phyloP scores from a whole-genome alignment of 1,284 basidiomycete species.

The Veloporphyrellus conicus region DNA sequence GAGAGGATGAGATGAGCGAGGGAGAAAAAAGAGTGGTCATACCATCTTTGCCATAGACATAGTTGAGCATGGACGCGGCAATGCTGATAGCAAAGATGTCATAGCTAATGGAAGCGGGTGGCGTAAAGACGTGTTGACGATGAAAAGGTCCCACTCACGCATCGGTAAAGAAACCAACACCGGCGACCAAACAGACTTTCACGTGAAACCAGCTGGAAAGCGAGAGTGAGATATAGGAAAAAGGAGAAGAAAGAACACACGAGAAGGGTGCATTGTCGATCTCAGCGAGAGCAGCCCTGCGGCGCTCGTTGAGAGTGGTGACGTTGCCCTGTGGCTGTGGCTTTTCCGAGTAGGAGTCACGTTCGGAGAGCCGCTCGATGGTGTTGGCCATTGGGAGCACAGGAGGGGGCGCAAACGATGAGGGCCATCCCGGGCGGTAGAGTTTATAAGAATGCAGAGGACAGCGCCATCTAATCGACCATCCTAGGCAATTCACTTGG shows the following conservation, averaged over 20 bases:
- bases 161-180: conserved; percentile 81
- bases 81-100: conserved; percentile 77
- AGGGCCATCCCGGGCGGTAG: not conserved
- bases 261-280: conserved; percentile 74
- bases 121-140: not conserved
- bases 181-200: conserved; percentile 69
- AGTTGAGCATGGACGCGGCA: conserved; percentile 70
- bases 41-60: conserved; percentile 57
- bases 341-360: conserved; percentile 31
- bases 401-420: not conserved
- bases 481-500: conserved; percentile 1
- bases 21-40: not conserved
- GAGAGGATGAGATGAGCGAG: not conserved
- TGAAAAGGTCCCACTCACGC: conserved; percentile 45
- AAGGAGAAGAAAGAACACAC: conserved; percentile 32
- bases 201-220: conserved; percentile 59
- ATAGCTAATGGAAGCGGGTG: conserved; percentile 40
- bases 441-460: conserved; percentile 12
- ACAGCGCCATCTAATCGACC: not conserved
- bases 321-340: not conserved
- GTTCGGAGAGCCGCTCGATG: conserved; percentile 27
- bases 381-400: conserved; percentile 1
- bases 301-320: conserved; percentile 41
- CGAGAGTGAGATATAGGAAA: conserved; percentile 3
- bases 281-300: conserved; percentile 70